phyloP scores from a whole-genome alignment of 805 yeast species.

The Saturnispora kantuleensis region DNA sequence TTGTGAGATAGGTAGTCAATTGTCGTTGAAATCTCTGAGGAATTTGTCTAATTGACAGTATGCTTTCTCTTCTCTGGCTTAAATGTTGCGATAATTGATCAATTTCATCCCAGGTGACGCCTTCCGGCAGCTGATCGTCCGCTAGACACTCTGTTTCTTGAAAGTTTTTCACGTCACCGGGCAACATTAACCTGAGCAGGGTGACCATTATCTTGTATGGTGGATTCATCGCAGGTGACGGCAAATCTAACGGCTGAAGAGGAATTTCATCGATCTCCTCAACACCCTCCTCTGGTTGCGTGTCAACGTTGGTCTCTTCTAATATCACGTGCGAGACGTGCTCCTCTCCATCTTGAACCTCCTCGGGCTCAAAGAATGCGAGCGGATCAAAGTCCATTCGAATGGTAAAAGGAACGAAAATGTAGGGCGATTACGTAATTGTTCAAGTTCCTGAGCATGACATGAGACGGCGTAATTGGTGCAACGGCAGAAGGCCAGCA shows the following conservation, averaged over 20 bases:
- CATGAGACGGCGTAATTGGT: no score
- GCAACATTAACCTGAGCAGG: neutral
- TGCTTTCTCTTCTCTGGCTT: neutral
- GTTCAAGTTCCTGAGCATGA: no score
- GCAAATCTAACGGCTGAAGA: conserved; percentile 7
- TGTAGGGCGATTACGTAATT: neutral
- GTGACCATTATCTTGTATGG: neutral
- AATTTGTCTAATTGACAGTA: conserved; percentile 4
- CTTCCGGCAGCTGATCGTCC: neutral
- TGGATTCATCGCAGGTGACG: neutral
- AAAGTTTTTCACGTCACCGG: conserved; percentile 5
- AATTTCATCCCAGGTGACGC: neutral
- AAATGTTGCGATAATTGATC: neutral
- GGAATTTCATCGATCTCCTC: neutral
- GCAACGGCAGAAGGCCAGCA: no score
- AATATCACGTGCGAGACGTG: no score
- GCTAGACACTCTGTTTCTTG: neutral
- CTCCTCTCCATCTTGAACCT: neutral
- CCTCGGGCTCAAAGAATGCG: conserved; percentile 5
- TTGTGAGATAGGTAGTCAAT: conserved; percentile 39
- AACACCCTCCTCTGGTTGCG: neutral
- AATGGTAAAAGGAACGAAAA: neutral
- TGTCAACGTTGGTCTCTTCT: neutral
- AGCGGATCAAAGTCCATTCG: conserved; percentile 8
- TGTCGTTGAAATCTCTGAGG: conserved; percentile 17